Conservation (phyloP, 805 yeast species). For the Candida krabiensis region DNA sequence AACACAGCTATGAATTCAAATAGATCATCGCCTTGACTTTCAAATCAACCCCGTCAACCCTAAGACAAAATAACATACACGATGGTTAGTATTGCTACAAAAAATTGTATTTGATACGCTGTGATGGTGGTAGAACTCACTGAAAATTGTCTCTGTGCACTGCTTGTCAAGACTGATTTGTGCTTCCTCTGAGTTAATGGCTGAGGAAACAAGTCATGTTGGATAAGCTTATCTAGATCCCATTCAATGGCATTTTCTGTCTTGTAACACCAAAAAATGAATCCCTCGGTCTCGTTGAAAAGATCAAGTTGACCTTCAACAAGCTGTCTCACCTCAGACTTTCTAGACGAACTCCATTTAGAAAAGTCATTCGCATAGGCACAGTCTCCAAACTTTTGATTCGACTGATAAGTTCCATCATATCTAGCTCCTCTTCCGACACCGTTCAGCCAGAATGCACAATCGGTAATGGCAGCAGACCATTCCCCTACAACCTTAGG, state of each 20-base stretch:
- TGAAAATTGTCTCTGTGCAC: slow-evolving; percentile 1
- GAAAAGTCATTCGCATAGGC: slow-evolving; percentile 35
- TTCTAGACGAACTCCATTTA: slow-evolving; percentile 45
- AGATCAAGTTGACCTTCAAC: slow-evolving; percentile 63
- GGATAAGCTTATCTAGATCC: slow-evolving; percentile 56
- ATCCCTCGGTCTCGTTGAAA: slow-evolving; percentile 49
- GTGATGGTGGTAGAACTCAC: slow-evolving; percentile 15
- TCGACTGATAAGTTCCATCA: slow-evolving; percentile 47
- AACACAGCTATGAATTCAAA: no score
- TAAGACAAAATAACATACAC: neutral
- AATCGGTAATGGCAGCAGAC: slow-evolving; percentile 71
- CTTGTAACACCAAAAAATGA: slow-evolving; percentile 73
- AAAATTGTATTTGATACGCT: neutral
- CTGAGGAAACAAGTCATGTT: slow-evolving; percentile 56
- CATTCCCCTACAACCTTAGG: slow-evolving; percentile 68
- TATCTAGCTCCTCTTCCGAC: slow-evolving; percentile 66
- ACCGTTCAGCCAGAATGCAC: slow-evolving; percentile 70
- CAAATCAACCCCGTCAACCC: no score
- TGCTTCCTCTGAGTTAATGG: slow-evolving; percentile 65
- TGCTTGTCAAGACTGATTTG: slow-evolving; percentile 60
- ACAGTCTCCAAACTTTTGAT: slow-evolving; percentile 47
- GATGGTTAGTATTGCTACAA: slow-evolving; percentile 12
- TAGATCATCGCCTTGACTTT: no score
- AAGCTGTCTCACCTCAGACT: slow-evolving; percentile 47
- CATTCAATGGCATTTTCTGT: slow-evolving; percentile 67